These are phyloP conservation scores for Lactarius hengduanensis DNA, from an alignment of 768 basidiomycete species.

Conservation along the genomic window DNA sequence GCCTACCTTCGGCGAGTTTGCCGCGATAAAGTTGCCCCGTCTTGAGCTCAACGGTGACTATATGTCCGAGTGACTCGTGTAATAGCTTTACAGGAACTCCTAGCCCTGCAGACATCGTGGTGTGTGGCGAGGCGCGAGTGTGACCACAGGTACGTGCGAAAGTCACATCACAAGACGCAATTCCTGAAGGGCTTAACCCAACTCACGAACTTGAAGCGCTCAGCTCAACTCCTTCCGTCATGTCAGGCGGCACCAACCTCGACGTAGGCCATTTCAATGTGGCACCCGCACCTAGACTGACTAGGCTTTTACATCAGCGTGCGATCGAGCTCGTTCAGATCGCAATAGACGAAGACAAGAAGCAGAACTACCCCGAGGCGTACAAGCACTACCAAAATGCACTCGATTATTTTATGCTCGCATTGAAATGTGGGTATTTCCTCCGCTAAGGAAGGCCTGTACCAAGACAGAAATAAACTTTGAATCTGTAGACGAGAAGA, in stretches of 20 bases:
- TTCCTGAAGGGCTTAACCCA: neutral
- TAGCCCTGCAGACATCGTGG: slow-evolving; percentile 55
- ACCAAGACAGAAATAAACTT: neutral
- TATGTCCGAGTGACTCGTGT: slow-evolving; percentile 93
- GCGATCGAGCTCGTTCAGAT: slow-evolving; percentile 91
- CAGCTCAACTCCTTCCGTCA: slow-evolving; percentile 9
- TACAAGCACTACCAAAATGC: slow-evolving; percentile 95
- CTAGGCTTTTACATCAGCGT: slow-evolving; percentile 41
- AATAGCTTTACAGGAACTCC: slow-evolving; percentile 96
- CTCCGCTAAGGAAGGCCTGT: neutral
- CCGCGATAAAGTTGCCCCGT: slow-evolving; percentile 97
- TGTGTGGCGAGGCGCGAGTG: slow-evolving; percentile 16
- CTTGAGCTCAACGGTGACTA: slow-evolving; percentile 98
- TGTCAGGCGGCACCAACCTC: slow-evolving; percentile 24
- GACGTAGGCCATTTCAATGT: slow-evolving; percentile 15
- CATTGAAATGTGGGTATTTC: slow-evolving; percentile 73
- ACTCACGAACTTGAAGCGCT: no score
- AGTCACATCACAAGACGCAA: neutral
- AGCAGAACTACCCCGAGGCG: slow-evolving; percentile 91
- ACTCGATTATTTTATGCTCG: slow-evolving; percentile 98
- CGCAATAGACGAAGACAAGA: slow-evolving; percentile 90
- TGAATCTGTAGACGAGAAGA: slow-evolving; percentile 73
- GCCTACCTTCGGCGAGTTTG: slow-evolving; percentile 92
- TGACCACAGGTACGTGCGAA: neutral
- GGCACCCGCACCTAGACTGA: neutral